Evolutionary conservation across 345 rosid species (phyloP), one percentile per base, ranked within the genome.

Genomic region (Ceriops zippeliana): DNA sequence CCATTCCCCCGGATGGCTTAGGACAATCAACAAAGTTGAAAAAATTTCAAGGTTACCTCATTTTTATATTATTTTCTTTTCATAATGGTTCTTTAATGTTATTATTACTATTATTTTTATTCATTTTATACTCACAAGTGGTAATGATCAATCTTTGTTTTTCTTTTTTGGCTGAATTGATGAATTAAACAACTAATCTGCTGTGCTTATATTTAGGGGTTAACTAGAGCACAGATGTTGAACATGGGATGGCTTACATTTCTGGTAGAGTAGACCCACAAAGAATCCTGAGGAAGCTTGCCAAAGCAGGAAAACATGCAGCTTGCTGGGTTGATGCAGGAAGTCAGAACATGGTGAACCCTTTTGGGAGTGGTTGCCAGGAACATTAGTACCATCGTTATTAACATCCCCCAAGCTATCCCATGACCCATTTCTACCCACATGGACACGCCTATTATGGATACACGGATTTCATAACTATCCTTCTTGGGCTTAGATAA

Each of bases 281-380:
- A 15, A 70, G 54, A 11, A 54, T 75, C 2, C 30, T 65, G 37
- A 49, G 21, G 27, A 13, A 46, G 65, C 42, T 69, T 10, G 66
- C 65, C 35, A 75, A 69, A 52, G 59, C 69, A 19, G 56, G 31
- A 26, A 70, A 65, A 47, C 66, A 65, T 70, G 63, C 78, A 64
- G 70, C 70, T 17, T 64, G 53, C 28, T 52, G 74, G 78, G 47
- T 65, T 51, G 63, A 75, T 11, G 63, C 67, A 2, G 52, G 74
- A 24, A 46, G 58, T 28, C 47, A 38, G 4, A 38, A 38, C 47
- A 38, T 37, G 47, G 47, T 38, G 47, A 38, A 38, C 47, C 47
- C 47, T 38, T 10, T 38, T 38, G 47, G 47, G 4, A 38, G 47
- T 38, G 47, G 47, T 16, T 38, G 2, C 47, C 16, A 32, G 1